These are phyloP conservation scores for Rhizoctonia solani DNA, from an alignment of 1,284 basidiomycete species.

Conservation along the genomic window DNA sequence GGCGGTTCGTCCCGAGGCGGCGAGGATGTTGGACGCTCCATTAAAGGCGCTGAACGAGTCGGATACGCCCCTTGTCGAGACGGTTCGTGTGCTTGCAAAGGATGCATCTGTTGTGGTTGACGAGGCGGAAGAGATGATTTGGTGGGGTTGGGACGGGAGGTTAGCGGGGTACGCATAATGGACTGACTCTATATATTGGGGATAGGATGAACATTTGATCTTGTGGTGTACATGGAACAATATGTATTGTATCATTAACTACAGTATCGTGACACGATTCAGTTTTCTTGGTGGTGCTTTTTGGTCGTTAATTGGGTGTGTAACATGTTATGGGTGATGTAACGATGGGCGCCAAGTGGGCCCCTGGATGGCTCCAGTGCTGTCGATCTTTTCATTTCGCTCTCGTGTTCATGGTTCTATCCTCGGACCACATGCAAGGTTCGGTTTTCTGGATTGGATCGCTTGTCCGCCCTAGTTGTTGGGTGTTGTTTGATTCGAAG, in stretches of 20 bases:
- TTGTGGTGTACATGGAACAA: slow-evolving; percentile 1
- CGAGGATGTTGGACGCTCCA: slow-evolving; percentile 3
- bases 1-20: slow-evolving; percentile 9
- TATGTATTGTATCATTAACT: slow-evolving; percentile 1
- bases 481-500: too few relatives aligned
- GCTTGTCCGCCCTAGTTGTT: too few relatives aligned
- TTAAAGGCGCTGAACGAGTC: not conserved
- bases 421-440: too few relatives aligned
- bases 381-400: too few relatives aligned
- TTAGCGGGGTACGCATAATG: slow-evolving; percentile 15
- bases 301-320: not conserved
- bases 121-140: slow-evolving; percentile 17
- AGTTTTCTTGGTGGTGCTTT: not conserved
- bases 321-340: slow-evolving; percentile 7
- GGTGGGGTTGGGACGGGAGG: slow-evolving; percentile 29
- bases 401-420: too few relatives aligned
- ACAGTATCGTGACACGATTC: not conserved
- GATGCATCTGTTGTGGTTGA: not conserved
- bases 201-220: not conserved
- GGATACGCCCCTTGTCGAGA: not conserved
- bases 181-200: not conserved
- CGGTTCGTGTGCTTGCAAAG: slow-evolving; percentile 4
- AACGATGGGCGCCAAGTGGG: too few relatives aligned
- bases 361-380: too few relatives aligned
- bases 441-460: too few relatives aligned